Conservation (phyloP, 768 basidiomycete species). For the Amanita polypyramis region DNA sequence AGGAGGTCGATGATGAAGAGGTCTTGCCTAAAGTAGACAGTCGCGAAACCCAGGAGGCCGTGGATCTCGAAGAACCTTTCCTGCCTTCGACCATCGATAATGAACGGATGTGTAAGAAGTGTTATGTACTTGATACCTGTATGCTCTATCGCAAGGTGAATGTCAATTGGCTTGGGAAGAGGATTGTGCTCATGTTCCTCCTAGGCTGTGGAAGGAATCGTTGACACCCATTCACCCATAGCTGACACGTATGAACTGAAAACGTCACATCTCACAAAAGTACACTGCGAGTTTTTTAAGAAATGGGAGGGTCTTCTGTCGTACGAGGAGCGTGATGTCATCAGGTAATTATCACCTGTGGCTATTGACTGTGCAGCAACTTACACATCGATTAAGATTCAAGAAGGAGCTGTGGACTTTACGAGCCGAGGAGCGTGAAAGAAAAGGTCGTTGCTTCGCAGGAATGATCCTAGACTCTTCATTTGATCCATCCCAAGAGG, state of each 20-base stretch:
- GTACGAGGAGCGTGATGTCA: constrained; percentile 76
- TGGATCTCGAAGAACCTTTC: constrained; percentile 37
- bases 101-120: constrained; percentile 64
- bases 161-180: constrained; percentile 1
- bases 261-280: constrained; percentile 65
- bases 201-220: constrained; percentile 62
- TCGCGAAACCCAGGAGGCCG: neutral
- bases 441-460: constrained; percentile 74
- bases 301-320: constrained; percentile 84
- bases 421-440: constrained; percentile 69
- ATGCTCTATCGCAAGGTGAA: constrained; percentile 86
- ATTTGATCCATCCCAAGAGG: constrained; percentile 19
- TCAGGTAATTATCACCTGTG: constrained; percentile 14
- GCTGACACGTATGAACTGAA: constrained; percentile 64
- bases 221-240: constrained; percentile 42
- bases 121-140: constrained; percentile 78
- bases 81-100: constrained; percentile 86
- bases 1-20: constrained; percentile 11
- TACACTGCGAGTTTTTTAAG: constrained; percentile 72
- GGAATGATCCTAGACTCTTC: constrained; percentile 59
- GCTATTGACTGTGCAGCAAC: neutral
- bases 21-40: constrained; percentile 11
- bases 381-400: constrained; percentile 34
- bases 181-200: neutral
- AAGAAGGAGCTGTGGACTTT: constrained; percentile 93